These are phyloP conservation scores for Phytopythium kandeliae DNA, from an alignment of 352 stramenopile genomes.

Conservation along the genomic window DNA sequence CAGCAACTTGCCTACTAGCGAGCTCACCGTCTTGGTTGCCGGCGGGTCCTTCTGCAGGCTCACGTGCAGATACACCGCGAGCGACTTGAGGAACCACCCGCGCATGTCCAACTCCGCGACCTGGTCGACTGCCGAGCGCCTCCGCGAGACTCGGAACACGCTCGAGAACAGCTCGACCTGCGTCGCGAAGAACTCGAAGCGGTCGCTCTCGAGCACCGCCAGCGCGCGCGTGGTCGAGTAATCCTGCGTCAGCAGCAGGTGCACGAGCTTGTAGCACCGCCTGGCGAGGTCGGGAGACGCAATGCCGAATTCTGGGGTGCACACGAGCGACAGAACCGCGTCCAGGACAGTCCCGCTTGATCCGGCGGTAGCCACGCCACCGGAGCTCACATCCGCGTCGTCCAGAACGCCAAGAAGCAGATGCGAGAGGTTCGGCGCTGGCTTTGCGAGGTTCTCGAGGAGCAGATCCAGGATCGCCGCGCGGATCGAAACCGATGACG, in stretches of 20 bases:
- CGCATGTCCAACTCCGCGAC: conserved; percentile 72
- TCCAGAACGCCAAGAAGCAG: conserved; percentile 58
- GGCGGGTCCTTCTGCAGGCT: conserved; percentile 61
- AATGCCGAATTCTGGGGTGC: conserved; percentile 56
- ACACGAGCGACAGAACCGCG: conserved; percentile 69
- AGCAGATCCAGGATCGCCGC: conserved; percentile 67
- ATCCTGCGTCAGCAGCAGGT: conserved; percentile 57
- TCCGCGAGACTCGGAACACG: conserved; percentile 33
- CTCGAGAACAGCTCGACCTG: conserved; percentile 59
- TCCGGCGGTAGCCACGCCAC: background rate
- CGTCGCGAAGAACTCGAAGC: conserved; percentile 59
- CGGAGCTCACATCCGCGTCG: background rate
- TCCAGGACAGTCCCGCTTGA: conserved; percentile 35
- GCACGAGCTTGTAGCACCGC: conserved; percentile 58
- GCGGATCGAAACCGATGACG: conserved; percentile 43
- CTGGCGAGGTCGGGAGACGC: conserved; percentile 60
- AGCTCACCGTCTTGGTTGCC: conserved; percentile 64
- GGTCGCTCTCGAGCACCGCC: conserved; percentile 48
- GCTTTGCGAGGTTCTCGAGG: conserved; percentile 71
- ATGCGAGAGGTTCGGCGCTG: conserved; percentile 69
- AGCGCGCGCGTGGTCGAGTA: conserved; percentile 56
- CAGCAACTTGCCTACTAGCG: conserved; percentile 49
- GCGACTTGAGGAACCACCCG: conserved; percentile 78
- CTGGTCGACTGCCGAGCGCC: conserved; percentile 25
- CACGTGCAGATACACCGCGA: conserved; percentile 76